These are phyloP conservation scores for Tolypocladium pustulatum DNA, from an alignment of 2,329 filamentous ascomycete species.

Conservation along the genomic window DNA sequence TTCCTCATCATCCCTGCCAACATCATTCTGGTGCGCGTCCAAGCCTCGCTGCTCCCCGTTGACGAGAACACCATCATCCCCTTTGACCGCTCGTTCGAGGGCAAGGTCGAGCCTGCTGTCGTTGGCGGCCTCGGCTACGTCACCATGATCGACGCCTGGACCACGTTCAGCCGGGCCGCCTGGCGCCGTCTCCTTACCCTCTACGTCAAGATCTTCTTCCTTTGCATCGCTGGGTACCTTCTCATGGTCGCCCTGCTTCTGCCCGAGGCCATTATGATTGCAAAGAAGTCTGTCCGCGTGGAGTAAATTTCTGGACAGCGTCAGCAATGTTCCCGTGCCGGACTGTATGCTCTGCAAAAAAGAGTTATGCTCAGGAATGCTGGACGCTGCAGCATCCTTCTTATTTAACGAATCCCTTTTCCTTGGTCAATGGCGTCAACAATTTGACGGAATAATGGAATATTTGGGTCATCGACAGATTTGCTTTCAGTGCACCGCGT, in stretches of 20 bases:
- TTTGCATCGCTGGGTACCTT: constrained; percentile 37
- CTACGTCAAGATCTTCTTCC: constrained; percentile 58
- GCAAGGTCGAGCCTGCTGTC: constrained; percentile 63
- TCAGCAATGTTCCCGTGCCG: not conserved
- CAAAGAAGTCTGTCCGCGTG: constrained; percentile 6
- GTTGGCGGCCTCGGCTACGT: constrained; percentile 63
- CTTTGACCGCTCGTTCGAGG: constrained; percentile 79
- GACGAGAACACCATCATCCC: constrained; percentile 76
- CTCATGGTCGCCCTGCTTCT: constrained; percentile 36
- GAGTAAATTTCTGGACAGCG: not conserved
- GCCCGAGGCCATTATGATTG: constrained; percentile 37
- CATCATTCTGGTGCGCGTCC: constrained; percentile 70
- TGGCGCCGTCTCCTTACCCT: constrained; percentile 66
- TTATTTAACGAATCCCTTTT: not conserved
- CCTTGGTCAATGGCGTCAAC: not conserved
- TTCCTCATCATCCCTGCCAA: constrained; percentile 64
- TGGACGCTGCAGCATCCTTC: not conserved
- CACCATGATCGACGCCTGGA: constrained; percentile 67
- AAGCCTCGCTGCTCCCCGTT: constrained; percentile 75
- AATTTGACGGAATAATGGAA: not conserved
- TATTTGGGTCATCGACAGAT: not conserved
- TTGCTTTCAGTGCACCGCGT: not conserved
- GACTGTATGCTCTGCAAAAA: not conserved
- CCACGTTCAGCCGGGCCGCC: constrained; percentile 61
- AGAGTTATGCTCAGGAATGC: not conserved